Evolutionary conservation across 768 basidiomycete species (phyloP).

Genomic region (Leccinellum albellum): DNA sequence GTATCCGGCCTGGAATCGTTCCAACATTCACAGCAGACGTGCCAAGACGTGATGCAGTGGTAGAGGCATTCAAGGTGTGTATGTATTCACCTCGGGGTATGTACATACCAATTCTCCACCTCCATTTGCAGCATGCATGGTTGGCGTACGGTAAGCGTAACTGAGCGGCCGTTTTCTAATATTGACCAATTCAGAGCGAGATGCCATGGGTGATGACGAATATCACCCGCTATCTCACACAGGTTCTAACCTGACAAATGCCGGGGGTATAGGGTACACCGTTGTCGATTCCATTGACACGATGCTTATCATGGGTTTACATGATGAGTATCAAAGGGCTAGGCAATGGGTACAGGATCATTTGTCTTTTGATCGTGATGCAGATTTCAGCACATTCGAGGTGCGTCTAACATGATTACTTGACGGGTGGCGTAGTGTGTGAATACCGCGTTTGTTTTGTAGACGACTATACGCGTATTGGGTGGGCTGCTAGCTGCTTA

Average conservation of each 20-base stretch:
- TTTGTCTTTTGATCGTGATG: slow-evolving; percentile 75
- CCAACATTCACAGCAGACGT: slow-evolving; percentile 50
- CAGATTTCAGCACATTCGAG: slow-evolving; percentile 85
- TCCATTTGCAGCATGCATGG: slow-evolving; percentile 70
- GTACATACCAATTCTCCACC: slow-evolving; percentile 5
- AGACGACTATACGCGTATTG: slow-evolving; percentile 91
- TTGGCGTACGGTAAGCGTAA: slow-evolving; percentile 64
- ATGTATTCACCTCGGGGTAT: slow-evolving; percentile 16
- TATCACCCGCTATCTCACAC: slow-evolving; percentile 78
- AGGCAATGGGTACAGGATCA: slow-evolving; percentile 69
- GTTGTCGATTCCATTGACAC: slow-evolving; percentile 87
- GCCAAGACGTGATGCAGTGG: slow-evolving; percentile 63
- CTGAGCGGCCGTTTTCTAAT: neutral
- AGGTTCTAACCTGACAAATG: slow-evolving; percentile 75
- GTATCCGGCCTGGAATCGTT: slow-evolving; percentile 15
- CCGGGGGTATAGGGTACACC: slow-evolving; percentile 85
- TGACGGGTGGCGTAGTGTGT: neutral
- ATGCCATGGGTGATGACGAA: slow-evolving; percentile 91
- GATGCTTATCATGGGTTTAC: slow-evolving; percentile 80
- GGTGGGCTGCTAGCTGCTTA: slow-evolving; percentile 88
- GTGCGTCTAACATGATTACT: slow-evolving; percentile 38
- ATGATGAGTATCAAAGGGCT: slow-evolving; percentile 74
- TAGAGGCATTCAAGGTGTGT: slow-evolving; percentile 75
- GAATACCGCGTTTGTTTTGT: slow-evolving; percentile 5
- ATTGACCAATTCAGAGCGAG: slow-evolving; percentile 52